Evolutionary conservation across 768 basidiomycete genomes (phyloP).

Genomic region (Russula compacta): DNA sequence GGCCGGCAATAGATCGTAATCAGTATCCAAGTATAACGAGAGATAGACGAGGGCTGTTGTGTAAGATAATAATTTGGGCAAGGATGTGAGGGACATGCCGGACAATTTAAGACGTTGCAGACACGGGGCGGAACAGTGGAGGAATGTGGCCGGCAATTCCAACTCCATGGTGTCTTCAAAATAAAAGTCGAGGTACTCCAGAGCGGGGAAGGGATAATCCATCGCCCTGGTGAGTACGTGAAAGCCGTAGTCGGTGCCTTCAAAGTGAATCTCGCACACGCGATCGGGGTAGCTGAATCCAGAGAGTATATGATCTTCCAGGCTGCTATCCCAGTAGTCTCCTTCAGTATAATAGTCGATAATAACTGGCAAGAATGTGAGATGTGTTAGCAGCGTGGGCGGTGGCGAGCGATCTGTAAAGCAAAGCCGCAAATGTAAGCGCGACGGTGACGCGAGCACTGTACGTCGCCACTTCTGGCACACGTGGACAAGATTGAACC

Average conservation of each 20-base stretch:
- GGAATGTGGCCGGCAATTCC: not conserved
- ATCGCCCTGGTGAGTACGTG: not conserved
- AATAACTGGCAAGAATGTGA: not conserved
- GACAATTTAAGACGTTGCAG: not conserved
- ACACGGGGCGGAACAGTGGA: not conserved
- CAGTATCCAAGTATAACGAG: not conserved
- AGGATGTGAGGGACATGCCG: too few relatives aligned
- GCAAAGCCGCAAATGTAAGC: not conserved
- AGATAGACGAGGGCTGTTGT: not conserved
- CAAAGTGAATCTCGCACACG: not conserved
- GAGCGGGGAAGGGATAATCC: not conserved
- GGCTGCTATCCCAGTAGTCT: accelerated
- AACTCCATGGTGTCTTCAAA: not conserved
- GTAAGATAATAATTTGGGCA: not conserved
- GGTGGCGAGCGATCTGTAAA: not conserved
- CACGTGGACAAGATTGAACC: not conserved
- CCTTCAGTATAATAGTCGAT: not conserved
- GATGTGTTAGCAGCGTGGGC: not conserved
- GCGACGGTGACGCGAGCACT: not conserved
- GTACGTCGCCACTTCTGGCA: not conserved
- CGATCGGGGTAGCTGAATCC: not conserved
- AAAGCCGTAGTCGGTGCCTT: not conserved
- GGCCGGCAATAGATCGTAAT: not conserved
- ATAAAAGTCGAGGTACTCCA: not conserved
- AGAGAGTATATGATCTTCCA: not conserved